Evolutionary conservation across 2,329 filamentous ascomycete species (phyloP).

Genomic region (Colletotrichum sansevieriae): DNA sequence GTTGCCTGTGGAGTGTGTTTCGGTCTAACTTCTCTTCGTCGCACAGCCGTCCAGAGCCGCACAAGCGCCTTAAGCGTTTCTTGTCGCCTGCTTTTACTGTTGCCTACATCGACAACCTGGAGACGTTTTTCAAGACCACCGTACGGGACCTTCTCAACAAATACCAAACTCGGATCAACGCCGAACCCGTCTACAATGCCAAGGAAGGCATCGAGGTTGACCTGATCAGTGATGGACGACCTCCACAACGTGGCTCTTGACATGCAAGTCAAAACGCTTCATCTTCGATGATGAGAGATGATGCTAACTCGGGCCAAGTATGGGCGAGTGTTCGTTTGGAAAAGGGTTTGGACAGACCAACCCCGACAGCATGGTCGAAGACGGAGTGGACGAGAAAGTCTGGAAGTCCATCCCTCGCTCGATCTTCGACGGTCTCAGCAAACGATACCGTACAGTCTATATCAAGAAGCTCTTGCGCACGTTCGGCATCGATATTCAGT

Average conservation of each 20-base stretch:
- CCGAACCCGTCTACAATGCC: slow-evolving; percentile 27
- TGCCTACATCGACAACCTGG: slow-evolving; percentile 46
- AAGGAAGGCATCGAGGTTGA: slow-evolving; percentile 44
- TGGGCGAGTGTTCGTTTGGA: slow-evolving; percentile 47
- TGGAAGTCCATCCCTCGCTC: slow-evolving; percentile 39
- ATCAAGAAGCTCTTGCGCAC: slow-evolving; percentile 35
- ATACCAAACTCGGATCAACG: slow-evolving; percentile 27
- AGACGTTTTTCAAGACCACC: slow-evolving; percentile 43
- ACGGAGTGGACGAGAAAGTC: slow-evolving; percentile 31
- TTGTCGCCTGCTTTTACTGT: slow-evolving; percentile 47
- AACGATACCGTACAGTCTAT: slow-evolving; percentile 36
- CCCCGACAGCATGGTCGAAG: slow-evolving; percentile 38
- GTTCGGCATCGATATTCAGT: slow-evolving; percentile 21
- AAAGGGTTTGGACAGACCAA: slow-evolving; percentile 47
- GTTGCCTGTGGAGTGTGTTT: neutral
- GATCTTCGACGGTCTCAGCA: slow-evolving; percentile 39
- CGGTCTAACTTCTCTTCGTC: neutral
- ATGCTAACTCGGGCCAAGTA: slow-evolving; percentile 18
- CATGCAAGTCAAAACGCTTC: slow-evolving; percentile 36
- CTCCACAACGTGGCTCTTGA: slow-evolving; percentile 47
- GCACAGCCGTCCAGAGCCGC: slow-evolving; percentile 44
- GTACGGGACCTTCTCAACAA: slow-evolving; percentile 37
- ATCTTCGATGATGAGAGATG: too few species aligned
- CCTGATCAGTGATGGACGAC: slow-evolving; percentile 47
- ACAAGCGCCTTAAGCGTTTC: slow-evolving; percentile 46